These are phyloP conservation scores for Xylaria sp. DNA, from an alignment of 2,329 filamentous ascomycete genomes.

Conservation along the genomic window DNA sequence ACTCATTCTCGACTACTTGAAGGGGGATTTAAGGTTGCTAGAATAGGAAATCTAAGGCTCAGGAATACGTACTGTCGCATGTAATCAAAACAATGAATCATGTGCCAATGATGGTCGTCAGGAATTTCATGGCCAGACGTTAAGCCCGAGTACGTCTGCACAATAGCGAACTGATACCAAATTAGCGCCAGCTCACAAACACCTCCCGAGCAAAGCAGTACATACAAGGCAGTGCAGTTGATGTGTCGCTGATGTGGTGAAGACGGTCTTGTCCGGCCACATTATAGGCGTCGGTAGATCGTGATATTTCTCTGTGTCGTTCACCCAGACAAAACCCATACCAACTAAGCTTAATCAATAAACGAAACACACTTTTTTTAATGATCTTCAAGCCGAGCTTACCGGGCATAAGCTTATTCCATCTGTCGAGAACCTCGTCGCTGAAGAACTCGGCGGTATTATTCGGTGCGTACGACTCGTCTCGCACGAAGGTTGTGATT, in stretches of 20 bases:
- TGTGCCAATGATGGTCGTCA: constrained; percentile 59
- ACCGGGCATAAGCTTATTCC: constrained; percentile 56
- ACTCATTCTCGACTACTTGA: background rate
- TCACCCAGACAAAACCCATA: constrained; percentile 51
- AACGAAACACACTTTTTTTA: background rate
- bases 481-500: constrained; percentile 53
- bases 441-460: constrained; percentile 53
- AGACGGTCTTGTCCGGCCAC: constrained; percentile 51
- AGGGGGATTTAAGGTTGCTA: too few relatives aligned
- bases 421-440: constrained; percentile 50
- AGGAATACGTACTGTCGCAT: constrained; percentile 51
- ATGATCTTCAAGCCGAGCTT: constrained; percentile 21
- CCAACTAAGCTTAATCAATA: constrained; percentile 42
- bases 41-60: background rate
- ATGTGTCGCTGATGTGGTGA: constrained; percentile 55
- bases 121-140: constrained; percentile 53
- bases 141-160: constrained; percentile 57
- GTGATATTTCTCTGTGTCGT: constrained; percentile 47
- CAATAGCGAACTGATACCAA: constrained; percentile 50
- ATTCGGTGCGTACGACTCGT: constrained; percentile 53
- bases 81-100: constrained; percentile 61
- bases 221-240: constrained; percentile 55
- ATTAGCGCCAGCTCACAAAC: background rate
- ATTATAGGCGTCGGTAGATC: constrained; percentile 47
- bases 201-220: background rate